A percentile compares a stretch with the other conserved stretches of the same genome.
These are phyloP conservation scores for Citrus trifoliata DNA, from an alignment of 345 rosid species.

Conservation along the genomic window DNA sequence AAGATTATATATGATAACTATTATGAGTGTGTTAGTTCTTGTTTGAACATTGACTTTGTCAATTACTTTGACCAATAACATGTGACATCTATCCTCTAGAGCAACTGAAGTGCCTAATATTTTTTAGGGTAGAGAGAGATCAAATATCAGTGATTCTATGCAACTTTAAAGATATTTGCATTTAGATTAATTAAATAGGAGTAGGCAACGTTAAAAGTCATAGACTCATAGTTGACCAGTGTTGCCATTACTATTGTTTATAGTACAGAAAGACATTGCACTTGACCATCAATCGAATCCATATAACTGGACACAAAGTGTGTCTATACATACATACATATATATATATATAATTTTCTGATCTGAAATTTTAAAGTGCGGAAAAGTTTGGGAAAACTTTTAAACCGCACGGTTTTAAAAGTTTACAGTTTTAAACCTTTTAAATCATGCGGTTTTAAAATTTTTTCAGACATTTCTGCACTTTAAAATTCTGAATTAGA, in stretches of 20 bases:
- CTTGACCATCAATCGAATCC: neutral
- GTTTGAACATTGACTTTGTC: neutral
- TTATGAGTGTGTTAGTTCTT: neutral
- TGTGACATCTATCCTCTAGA: neutral
- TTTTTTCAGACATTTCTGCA: rapidly evolving
- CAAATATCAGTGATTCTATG: neutral
- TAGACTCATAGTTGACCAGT: neutral
- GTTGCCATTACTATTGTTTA: neutral
- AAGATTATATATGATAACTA: neutral
- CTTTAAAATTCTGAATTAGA: too few species aligned
- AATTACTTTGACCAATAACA: neutral
- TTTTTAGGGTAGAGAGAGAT: neutral
- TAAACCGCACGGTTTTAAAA: too few species aligned
- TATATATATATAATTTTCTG: too few species aligned
- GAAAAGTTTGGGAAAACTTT: rapidly evolving
- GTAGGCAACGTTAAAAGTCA: too few species aligned
- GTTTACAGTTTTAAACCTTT: too few species aligned
- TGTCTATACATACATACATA: too few species aligned
- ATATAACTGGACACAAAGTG: too few species aligned
- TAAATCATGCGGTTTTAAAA: too few species aligned
- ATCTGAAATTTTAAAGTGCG: too few species aligned
- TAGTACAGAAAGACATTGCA: neutral
- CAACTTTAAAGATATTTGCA: neutral
- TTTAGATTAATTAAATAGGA: too few species aligned
- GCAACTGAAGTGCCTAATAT: neutral